Conservation (phyloP, 2,329 filamentous ascomycete genomes). For the Seiridium unicorne region DNA sequence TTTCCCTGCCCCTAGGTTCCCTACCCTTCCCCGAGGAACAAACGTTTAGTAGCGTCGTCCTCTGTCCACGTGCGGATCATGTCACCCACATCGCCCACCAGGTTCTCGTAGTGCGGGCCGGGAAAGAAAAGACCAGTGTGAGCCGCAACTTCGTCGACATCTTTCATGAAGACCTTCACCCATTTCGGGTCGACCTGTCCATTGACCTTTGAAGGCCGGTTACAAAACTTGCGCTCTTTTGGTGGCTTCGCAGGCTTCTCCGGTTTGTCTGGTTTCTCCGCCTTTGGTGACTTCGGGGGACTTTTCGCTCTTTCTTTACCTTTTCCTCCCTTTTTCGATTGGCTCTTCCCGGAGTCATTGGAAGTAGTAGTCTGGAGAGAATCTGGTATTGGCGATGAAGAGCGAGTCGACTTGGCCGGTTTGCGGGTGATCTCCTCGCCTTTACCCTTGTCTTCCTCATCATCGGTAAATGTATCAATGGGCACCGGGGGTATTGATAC, state of each 20-base stretch:
- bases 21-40: constrained; percentile 28
- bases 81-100: constrained; percentile 73
- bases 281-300: background rate
- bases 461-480: background rate
- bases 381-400: background rate
- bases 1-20: too few relatives aligned
- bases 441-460: background rate
- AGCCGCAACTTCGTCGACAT: constrained; percentile 80
- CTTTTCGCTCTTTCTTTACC: background rate
- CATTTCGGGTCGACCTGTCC: constrained; percentile 68
- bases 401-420: too few relatives aligned
- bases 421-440: background rate
- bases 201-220: constrained; percentile 56
- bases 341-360: background rate
- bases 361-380: background rate
- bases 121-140: constrained; percentile 80
- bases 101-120: constrained; percentile 68
- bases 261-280: background rate
- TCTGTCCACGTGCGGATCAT: constrained; percentile 69
- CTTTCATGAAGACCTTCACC: constrained; percentile 77
- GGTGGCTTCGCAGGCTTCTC: constrained; percentile 24
- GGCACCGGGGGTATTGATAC: too few relatives aligned
- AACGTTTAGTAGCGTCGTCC: constrained; percentile 52
- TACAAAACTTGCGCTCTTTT: constrained; percentile 77
- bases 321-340: background rate